Percentiles rank a stretch among this genome's conserved stretches.
Conservation (phyloP, 2,329 filamentous ascomycete genomes). For the Lanzia echinophila region DNA sequence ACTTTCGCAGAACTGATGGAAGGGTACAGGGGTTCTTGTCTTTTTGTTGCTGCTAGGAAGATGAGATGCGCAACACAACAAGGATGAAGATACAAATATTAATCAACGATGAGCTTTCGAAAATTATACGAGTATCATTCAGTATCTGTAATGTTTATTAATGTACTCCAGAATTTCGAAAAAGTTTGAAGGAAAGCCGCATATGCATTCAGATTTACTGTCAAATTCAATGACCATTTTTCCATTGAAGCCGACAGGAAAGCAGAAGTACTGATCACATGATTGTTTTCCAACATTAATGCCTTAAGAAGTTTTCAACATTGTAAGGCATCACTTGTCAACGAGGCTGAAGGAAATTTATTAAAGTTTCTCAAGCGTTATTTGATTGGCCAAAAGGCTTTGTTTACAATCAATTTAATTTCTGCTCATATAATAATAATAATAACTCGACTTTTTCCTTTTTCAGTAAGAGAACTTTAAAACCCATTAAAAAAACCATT, state of each 20-base stretch:
- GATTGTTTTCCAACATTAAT: not conserved
- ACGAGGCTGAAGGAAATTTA: not conserved
- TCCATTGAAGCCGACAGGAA: not conserved
- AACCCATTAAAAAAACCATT: not conserved
- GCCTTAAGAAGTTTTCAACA: not conserved
- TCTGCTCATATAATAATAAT: not conserved
- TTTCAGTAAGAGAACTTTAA: not conserved
- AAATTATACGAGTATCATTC: not conserved
- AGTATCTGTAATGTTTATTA: not conserved
- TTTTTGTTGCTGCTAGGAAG: conserved; percentile 1
- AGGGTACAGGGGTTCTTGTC: conserved; percentile 8
- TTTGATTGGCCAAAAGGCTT: not conserved
- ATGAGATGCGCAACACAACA: not conserved
- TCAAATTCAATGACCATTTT: not conserved
- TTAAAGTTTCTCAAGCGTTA: not conserved
- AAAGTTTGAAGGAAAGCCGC: not conserved
- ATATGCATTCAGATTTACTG: not conserved
- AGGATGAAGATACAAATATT: conserved; percentile 5
- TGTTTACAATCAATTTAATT: not conserved
- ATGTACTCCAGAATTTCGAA: not conserved
- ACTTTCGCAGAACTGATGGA: conserved; percentile 7
- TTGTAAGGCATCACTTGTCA: not conserved
- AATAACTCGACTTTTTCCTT: not conserved
- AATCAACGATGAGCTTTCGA: not conserved
- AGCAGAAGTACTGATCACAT: not conserved